A percentile compares a stretch with the other conserved stretches of the same genome.
Evolutionary conservation across 202 grass and related monocot genomes (phyloP).

Genomic region (Setaria viridis): DNA sequence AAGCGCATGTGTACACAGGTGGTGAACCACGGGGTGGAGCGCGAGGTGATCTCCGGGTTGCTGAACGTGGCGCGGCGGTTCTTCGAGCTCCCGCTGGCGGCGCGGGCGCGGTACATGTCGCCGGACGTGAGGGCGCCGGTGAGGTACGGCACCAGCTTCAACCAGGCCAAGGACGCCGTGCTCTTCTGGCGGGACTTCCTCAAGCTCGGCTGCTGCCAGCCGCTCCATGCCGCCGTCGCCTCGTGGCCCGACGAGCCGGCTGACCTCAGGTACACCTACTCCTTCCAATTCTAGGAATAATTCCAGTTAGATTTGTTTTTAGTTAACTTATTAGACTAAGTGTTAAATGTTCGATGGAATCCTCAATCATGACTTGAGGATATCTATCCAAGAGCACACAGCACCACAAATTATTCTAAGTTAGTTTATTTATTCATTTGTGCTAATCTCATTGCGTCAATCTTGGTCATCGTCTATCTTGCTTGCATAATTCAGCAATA

Average conservation of each 20-base stretch:
- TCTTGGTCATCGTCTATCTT: neutral
- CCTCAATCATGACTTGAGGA: neutral
- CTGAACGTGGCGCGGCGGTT: conserved; percentile 66
- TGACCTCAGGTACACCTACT: conserved; percentile 46
- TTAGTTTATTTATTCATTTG: neutral
- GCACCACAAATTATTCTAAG: too few species aligned
- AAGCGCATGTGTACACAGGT: conserved; percentile 32
- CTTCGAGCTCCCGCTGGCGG: conserved; percentile 62
- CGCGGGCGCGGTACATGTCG: conserved; percentile 68
- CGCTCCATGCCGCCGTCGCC: conserved; percentile 28
- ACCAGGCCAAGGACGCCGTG: conserved; percentile 74
- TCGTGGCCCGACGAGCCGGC: conserved; percentile 62
- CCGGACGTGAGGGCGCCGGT: conserved; percentile 60
- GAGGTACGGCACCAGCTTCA: conserved; percentile 92
- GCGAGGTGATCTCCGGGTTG: conserved; percentile 34
- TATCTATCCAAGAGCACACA: too few species aligned
- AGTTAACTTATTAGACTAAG: too few species aligned
- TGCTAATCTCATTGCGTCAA: neutral
- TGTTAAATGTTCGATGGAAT: neutral
- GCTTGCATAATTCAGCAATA: neutral
- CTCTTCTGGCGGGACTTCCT: conserved; percentile 94
- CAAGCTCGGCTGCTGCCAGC: conserved; percentile 72
- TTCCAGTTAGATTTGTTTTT: too few species aligned
- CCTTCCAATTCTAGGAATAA: too few species aligned
- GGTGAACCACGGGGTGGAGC: conserved; percentile 69